Evolutionary conservation across 2,329 filamentous ascomycete genomes (phyloP), one percentile per base, ranked within the genome.

Genomic region (Zymoseptoria crescenta): DNA sequence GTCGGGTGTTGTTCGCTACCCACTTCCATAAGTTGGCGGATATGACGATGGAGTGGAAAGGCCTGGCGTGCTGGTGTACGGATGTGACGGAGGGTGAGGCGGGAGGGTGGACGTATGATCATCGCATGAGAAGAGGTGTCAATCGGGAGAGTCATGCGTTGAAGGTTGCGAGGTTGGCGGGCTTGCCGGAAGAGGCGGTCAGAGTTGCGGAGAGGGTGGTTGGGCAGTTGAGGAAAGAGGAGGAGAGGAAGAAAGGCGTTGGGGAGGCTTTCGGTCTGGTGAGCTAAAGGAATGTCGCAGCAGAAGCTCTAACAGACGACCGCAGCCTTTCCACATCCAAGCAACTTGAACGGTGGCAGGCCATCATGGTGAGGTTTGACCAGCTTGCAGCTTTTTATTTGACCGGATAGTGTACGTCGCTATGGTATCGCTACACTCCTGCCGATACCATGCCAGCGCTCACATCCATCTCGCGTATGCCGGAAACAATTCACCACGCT

Each of bases 21-120:
- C 94, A 99, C 74, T 99, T 97, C 69, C 93, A 99, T 73, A 79
- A 76, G 3, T 78, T 99, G 5, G 87, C 88, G 1, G 91, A 96
- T 69, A 83, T 95, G 77, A 89, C 88, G 0, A 73, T 72, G 7
- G 77, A 79, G 6, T 81, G 84, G 61, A 75, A 81, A 19, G 72
- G 76, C 45, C 76, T 96, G 55, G 87, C 83, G 48, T 84, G 84
- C 66, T 96, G 93, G 73, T 97, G 93, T 73, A 97, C 94, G 0
- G 91, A 96, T 74, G 84, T 99, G 8, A 80, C 86, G 21, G 92
- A 96, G 71, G 86, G 88, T 55, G 67, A 66, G 1, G 79, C 77
- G 7, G 75, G 79, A 0, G 83, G 35, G 13, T 99, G 96, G 72
- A 85, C 88, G 49, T 99, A 96, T 76, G 81, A 95, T 57, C 92